phyloP scores from a whole-genome alignment of 2,329 filamentous ascomycete genomes.

The Colletotrichum higginsianum region DNA sequence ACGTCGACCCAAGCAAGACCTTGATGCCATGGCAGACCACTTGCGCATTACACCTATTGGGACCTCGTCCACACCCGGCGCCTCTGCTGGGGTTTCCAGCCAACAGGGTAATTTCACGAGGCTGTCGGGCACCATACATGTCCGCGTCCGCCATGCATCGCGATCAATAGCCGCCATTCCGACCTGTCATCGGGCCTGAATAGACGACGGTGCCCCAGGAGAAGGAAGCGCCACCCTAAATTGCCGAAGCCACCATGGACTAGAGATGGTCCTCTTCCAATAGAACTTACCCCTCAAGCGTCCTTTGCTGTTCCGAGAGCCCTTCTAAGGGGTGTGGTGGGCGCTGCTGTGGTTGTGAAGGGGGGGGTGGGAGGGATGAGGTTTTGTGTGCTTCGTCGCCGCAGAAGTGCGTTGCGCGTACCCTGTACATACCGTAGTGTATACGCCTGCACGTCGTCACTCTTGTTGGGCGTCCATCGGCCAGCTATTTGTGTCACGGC shows the following conservation, averaged over 20 bases:
- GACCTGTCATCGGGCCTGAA: constrained; percentile 28
- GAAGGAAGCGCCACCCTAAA: constrained; percentile 15
- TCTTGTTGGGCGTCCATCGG: too few relatives aligned
- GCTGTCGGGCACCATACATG: constrained; percentile 15
- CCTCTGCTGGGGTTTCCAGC: constrained; percentile 23
- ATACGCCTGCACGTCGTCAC: background rate
- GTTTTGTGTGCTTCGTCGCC: background rate
- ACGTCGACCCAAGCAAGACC: background rate
- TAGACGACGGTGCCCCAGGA: constrained; percentile 1
- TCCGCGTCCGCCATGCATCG: constrained; percentile 27
- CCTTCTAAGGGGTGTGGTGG: background rate
- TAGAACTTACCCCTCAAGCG: background rate
- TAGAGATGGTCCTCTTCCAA: constrained; percentile 6
- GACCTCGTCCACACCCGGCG: constrained; percentile 21
- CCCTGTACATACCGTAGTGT: background rate
- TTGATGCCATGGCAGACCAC: background rate
- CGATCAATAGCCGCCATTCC: constrained; percentile 39
- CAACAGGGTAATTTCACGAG: constrained; percentile 39
- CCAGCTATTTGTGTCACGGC: background rate
- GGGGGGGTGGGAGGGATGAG: background rate
- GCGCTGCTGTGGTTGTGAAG: background rate
- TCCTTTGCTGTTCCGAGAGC: background rate
- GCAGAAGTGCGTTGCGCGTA: constrained; percentile 6
- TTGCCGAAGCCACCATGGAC: constrained; percentile 16
- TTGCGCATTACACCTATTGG: background rate